Evolutionary conservation across 2,329 filamentous ascomycete species (phyloP), one percentile per base, ranked within the genome.

Genomic region (Calonectria fujianensis): DNA sequence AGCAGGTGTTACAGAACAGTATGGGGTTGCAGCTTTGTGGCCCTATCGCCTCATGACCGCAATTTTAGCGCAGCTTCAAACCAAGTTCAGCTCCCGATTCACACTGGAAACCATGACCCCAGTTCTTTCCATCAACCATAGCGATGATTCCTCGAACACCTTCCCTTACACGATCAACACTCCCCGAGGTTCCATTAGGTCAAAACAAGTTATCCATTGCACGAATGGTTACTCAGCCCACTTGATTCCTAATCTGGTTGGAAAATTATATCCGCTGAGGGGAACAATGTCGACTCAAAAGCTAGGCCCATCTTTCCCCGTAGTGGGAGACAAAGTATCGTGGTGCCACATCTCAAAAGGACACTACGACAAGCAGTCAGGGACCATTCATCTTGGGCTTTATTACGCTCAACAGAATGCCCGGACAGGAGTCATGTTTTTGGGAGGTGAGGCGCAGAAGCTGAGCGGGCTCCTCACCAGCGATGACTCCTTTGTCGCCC

Each of bases 171-270:
- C 81, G 1, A 70, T 91, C 0, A 73, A 80, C 0, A 92, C 90
- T 0, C 71, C 78, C 0, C 83, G 88, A n/a, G 90, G 90, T 1
- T 75, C 57, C 0, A 84, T 91, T 11, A 79, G 78, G 2, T 85
- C 89, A 18, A 83, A 83, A 2, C 85, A 90, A 65, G 82, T 93
- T 6, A 84, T 92, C 7, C 89, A 92, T 76, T 89, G 89, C 51
- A 92, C 90, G 1, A 92, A 93, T 76, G 89, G 85, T 1, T 88
- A 88, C 75, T 85, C 88, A 0, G 82, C 86, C 0, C 86, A 90
- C 54, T 84, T 91, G 7, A 80, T 92, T 3, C 89, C 90, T 0
- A 85, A 84, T 0, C 82, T 91, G 3, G 82, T 84, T 8, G 85
- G 86, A 9, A 87, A 86, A 35, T 76, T 89, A 8, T 86, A 86